Base-by-base conservation (phyloP, 2,329 filamentous ascomycete species). In the Xylaria arbuscula region DNA sequence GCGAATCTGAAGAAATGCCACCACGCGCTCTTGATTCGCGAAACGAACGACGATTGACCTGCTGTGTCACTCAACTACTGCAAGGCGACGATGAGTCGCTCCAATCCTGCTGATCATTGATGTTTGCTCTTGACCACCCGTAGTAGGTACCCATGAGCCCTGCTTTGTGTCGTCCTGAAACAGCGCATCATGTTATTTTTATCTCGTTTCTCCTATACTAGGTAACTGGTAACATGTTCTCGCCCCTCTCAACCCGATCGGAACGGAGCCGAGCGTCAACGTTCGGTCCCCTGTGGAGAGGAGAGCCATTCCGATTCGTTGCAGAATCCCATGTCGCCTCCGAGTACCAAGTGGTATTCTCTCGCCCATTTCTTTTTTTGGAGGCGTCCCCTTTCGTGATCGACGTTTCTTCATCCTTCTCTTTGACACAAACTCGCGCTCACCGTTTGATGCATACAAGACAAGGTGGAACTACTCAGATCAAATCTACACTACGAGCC, bases 111-210 rank as follows among this genome's bases (percentile, higher is more conserved):
- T 67, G 73, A 74, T 73, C 72, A 64, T 68, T 74, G 34, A 62
- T 64, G 62, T 70, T 70, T 70, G 68, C 68, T 73, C 65, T 64
- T 56, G 66, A 74, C 73, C 69, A 72, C 64, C 63, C 64, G 69
- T 55, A 28, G 28, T 5, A 63, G 64, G 57, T 65, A 60, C 60
- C 54, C 62, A 50, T 66, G 64, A 63, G 65, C 66, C 68, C 66
- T 70, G 71, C 73, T 75, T 73, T 73, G 74, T 68, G 55, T 73
- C 61, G 63, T 72, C 69, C 69, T 76, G 75, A 75, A 72, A 70
- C 70, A 57, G 64, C 72, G 62, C 71, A 70, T 69, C 62, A 70
- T 68, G 70, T 72, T 74, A 74, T 75, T 74, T 75, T 75, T 75
- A 74, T 75, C 71, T 58, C 61, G 36, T 53, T 58, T 54, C 55